phyloP scores from a whole-genome alignment of 73 alveolate species.

The Tetrahymena malaccensis region DNA sequence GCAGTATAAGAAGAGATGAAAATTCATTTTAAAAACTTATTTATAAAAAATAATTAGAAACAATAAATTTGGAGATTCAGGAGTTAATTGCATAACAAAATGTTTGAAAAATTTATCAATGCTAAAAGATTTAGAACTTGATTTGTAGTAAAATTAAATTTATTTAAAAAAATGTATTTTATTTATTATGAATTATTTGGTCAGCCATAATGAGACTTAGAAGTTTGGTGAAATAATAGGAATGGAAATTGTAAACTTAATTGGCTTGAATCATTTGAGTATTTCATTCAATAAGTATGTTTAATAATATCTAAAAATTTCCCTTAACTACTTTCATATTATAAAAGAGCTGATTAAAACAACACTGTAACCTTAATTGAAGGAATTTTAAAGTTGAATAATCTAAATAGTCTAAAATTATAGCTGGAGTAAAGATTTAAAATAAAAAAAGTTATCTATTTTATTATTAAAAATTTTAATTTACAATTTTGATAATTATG shows the following conservation, averaged over 20 bases:
- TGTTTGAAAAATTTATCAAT: background rate
- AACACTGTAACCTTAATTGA: background rate
- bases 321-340: background rate
- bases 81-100: background rate
- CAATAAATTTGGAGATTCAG: background rate
- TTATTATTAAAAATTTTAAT: too few species aligned
- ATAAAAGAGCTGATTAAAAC: background rate
- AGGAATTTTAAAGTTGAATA: background rate
- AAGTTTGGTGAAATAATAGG: background rate
- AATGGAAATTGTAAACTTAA: background rate
- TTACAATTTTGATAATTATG: too few species aligned
- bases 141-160: background rate
- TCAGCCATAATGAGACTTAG: background rate
- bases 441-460: too few species aligned
- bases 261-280: background rate
- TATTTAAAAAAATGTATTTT: background rate
- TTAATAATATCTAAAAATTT: background rate
- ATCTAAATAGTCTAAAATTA: background rate
- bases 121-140: background rate
- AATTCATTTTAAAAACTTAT: background rate
- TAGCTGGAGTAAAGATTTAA: background rate
- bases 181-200: background rate
- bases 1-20: background rate
- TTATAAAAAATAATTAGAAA: background rate
- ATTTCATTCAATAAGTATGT: background rate